Conservation (phyloP, 192 early-diverging fungal genomes). For the Podila epicladia region DNA sequence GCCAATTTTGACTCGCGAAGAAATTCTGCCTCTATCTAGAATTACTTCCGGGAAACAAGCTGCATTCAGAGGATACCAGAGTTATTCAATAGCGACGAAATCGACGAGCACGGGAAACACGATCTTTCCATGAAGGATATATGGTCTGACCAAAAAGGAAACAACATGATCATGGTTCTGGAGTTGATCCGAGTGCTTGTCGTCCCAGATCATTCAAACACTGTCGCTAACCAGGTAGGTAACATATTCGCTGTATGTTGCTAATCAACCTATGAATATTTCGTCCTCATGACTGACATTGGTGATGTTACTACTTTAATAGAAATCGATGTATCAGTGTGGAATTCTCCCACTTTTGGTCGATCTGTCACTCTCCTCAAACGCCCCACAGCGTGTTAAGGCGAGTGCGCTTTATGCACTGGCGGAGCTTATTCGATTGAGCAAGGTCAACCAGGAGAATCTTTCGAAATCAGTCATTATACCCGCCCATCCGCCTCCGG, state of each 20-base stretch:
- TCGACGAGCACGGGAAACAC: conserved; percentile 54
- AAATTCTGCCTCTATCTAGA: conserved; percentile 51
- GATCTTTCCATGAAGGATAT: conserved; percentile 57
- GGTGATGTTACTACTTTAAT: not conserved
- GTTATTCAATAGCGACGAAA: conserved; percentile 63
- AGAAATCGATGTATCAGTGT: conserved; percentile 86
- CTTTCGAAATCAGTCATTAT: conserved; percentile 80
- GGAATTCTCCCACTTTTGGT: conserved; percentile 84
- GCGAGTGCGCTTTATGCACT: conserved; percentile 88
- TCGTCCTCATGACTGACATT: not conserved
- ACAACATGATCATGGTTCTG: conserved; percentile 89
- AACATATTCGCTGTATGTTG: not conserved
- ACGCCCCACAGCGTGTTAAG: conserved; percentile 80
- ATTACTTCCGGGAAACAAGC: conserved; percentile 96
- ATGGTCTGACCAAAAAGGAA: conserved; percentile 86
- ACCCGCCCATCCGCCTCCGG: conserved; percentile 54
- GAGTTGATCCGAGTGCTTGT: conserved; percentile 91
- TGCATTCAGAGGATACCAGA: conserved; percentile 91
- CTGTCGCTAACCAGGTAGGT: conserved; percentile 89
- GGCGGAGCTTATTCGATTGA: conserved; percentile 82
- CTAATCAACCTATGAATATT: not conserved
- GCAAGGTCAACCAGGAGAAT: conserved; percentile 79
- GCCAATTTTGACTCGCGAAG: no score
- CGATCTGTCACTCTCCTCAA: conserved; percentile 78
- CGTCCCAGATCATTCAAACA: conserved; percentile 88